Evolutionary conservation across 1,284 basidiomycete species (phyloP).

Genomic region (Pseudozyma sp.): DNA sequence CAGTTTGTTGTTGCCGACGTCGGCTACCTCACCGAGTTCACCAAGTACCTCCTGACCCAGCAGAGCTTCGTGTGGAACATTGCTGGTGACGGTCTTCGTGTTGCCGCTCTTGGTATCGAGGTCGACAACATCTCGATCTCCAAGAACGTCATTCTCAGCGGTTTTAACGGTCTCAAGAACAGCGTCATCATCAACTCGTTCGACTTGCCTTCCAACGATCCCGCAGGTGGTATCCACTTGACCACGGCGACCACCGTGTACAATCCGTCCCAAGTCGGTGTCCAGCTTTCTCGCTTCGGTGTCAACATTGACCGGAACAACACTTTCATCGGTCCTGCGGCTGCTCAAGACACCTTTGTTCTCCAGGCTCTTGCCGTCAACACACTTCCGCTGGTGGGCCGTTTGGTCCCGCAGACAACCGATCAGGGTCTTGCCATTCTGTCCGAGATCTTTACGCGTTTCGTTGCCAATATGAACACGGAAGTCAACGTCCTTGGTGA

Average conservation of each 20-base stretch:
- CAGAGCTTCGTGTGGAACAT: constrained; percentile 82
- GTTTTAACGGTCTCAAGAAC: constrained; percentile 78
- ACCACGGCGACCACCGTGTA: constrained; percentile 76
- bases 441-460: constrained; percentile 79
- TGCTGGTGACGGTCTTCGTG: constrained; percentile 76
- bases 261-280: constrained; percentile 83
- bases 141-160: constrained; percentile 78
- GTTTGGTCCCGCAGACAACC: constrained; percentile 76
- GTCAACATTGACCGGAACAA: constrained; percentile 75
- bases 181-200: constrained; percentile 78
- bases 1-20: constrained; percentile 77
- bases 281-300: constrained; percentile 76
- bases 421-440: constrained; percentile 74
- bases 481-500: constrained; percentile 76
- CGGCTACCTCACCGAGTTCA: constrained; percentile 76
- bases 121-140: constrained; percentile 75
- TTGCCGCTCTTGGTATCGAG: constrained; percentile 70
- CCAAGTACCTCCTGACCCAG: constrained; percentile 76
- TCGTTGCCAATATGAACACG: constrained; percentile 78
- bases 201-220: constrained; percentile 79
- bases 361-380: constrained; percentile 75
- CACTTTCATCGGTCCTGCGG: constrained; percentile 76
- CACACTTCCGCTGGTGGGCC: constrained; percentile 75
- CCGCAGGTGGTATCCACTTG: constrained; percentile 80
- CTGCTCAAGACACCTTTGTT: constrained; percentile 73